Evolutionary conservation across 805 yeast genomes (phyloP).

Genomic region (Spathaspora gorwiae): DNA sequence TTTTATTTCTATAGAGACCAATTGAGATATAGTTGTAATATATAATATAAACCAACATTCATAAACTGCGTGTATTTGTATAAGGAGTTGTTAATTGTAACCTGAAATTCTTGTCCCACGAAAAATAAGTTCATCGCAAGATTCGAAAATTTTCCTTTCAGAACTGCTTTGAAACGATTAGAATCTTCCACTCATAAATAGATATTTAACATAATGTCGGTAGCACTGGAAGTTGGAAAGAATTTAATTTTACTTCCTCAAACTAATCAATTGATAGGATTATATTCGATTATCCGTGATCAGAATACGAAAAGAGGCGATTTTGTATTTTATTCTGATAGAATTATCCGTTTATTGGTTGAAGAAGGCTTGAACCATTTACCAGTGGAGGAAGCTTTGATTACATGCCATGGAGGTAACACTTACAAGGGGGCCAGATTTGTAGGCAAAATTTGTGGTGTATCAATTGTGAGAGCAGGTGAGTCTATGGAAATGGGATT

Average conservation of each 20-base stretch:
- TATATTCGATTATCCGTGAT: constrained; percentile 89
- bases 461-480: constrained; percentile 96
- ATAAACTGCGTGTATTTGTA: no score
- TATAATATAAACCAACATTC: no score
- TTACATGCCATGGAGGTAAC: constrained; percentile 75
- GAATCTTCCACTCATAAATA: no score
- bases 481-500: constrained; percentile 99
- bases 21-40: no score
- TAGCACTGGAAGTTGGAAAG: constrained; percentile 17
- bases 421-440: constrained; percentile 73
- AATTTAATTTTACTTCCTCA: constrained; percentile 75
- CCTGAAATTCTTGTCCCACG: no score
- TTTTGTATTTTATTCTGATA: constrained; percentile 90
- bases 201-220: constrained; percentile 2
- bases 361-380: constrained; percentile 94
- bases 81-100: no score
- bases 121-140: no score
- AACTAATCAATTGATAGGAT: constrained; percentile 83
- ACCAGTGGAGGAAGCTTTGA: constrained; percentile 69
- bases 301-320: constrained; percentile 78
- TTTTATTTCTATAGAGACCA: background rate
- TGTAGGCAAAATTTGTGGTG: constrained; percentile 94
- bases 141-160: no score
- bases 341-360: constrained; percentile 88
- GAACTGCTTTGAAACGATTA: no score